phyloP scores from a whole-genome alignment of 2,329 filamentous ascomycete genomes.

The Akanthomyces muscarius region DNA sequence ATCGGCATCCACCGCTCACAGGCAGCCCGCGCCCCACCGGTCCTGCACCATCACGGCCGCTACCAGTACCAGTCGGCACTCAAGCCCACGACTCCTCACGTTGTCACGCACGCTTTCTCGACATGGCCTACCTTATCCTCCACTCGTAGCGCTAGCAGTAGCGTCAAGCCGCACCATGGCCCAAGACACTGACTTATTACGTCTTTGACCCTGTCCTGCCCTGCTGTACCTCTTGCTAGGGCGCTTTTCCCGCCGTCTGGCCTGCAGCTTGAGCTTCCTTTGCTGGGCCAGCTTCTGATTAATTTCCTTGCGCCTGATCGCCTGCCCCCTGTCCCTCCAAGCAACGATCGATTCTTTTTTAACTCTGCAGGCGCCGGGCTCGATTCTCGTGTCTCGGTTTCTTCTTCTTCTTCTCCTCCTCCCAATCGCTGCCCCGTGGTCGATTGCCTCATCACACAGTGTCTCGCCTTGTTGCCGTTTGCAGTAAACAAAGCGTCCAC shows the following conservation, averaged over 20 bases:
- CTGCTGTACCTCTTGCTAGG: constrained; percentile 5
- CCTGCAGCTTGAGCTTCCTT: constrained; percentile 3
- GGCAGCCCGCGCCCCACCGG: neutral
- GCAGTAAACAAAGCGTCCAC: constrained; percentile 12
- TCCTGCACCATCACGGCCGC: neutral
- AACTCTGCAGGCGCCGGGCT: neutral
- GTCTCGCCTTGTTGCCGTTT: constrained; percentile 11
- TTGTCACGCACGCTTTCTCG: neutral
- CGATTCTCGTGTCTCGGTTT: neutral
- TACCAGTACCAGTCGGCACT: constrained; percentile 4
- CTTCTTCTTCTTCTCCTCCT: neutral
- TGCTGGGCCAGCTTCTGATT: neutral
- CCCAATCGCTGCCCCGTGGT: neutral
- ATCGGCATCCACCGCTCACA: constrained; percentile 8
- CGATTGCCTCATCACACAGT: neutral
- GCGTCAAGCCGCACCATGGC: neutral
- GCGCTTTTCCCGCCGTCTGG: neutral
- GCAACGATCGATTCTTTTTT: constrained; percentile 10
- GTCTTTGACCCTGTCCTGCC: constrained; percentile 12
- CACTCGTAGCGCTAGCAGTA: neutral
- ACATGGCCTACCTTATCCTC: neutral
- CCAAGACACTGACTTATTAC: constrained; percentile 19
- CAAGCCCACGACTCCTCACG: neutral
- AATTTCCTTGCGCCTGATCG: constrained; percentile 12
- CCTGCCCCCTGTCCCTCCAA: neutral